Conservation (phyloP, 345 rosid genomes). For the Lumnitzera racemosa region DNA sequence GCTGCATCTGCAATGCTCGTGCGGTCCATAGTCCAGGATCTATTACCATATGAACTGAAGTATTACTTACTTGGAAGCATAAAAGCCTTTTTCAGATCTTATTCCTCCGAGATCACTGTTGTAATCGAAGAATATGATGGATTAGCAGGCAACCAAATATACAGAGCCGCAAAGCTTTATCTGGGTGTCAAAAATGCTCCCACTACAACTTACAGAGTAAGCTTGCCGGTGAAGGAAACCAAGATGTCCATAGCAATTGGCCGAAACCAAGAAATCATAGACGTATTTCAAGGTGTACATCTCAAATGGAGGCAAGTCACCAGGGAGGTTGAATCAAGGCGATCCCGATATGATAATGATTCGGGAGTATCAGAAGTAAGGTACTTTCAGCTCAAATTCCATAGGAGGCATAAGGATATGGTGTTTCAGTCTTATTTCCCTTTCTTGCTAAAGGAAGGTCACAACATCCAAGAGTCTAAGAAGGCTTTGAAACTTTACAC, state of each 20-base stretch:
- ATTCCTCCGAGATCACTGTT: neutral
- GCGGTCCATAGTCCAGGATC: too few relatives aligned
- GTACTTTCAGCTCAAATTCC: constrained; percentile 7
- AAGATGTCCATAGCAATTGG: constrained; percentile 6
- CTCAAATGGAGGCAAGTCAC: constrained; percentile 9
- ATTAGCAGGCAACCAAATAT: too few relatives aligned
- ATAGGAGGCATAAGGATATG: constrained; percentile 1
- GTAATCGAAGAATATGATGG: too few relatives aligned
- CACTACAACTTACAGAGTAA: too few relatives aligned
- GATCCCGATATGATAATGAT: neutral
- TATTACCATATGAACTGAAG: neutral
- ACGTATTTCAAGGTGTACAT: constrained; percentile 5
- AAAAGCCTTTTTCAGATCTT: neutral
- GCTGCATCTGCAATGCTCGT: too few relatives aligned
- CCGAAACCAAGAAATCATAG: constrained; percentile 3
- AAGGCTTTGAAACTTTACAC: constrained; percentile 10
- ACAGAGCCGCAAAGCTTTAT: too few relatives aligned
- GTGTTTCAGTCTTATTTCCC: constrained; percentile 4
- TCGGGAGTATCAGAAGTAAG: neutral
- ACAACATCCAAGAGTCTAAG: constrained; percentile 6
- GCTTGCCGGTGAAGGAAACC: constrained; percentile 5
- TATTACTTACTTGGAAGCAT: neutral
- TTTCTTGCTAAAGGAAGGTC: constrained; percentile 7
- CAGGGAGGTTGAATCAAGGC: neutral
- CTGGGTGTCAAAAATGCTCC: too few relatives aligned